phyloP scores from a whole-genome alignment of 78 protist species.

The Carpediemonas membranifera region DNA sequence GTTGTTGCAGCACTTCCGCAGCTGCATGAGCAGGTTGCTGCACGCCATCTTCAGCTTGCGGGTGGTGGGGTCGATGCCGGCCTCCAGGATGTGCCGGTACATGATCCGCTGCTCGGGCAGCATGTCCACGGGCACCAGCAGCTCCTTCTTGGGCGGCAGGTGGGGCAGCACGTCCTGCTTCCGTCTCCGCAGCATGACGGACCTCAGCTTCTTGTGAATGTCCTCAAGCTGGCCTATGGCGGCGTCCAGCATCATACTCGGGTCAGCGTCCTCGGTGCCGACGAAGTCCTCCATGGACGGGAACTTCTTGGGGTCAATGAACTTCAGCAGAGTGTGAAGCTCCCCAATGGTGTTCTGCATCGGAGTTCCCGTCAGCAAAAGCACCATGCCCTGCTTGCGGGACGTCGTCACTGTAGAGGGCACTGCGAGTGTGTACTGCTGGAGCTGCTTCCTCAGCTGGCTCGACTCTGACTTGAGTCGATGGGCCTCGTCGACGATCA shows the following conservation, averaged over 20 bases:
- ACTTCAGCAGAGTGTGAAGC: constrained; percentile 66
- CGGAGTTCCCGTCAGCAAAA: constrained; percentile 65
- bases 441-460: no score
- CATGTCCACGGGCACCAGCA: background rate
- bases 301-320: constrained; percentile 52
- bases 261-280: no score
- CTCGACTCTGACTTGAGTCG: constrained; percentile 93
- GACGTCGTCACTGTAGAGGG: constrained; percentile 44
- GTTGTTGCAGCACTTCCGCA: constrained; percentile 21
- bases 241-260: no score
- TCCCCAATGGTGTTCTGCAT: constrained; percentile 71
- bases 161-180: background rate
- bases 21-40: constrained; percentile 1
- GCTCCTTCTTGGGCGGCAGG: background rate
- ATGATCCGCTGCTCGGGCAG: background rate
- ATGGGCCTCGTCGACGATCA: constrained; percentile 96
- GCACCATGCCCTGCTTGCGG: no score
- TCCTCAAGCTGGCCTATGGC: constrained; percentile 44
- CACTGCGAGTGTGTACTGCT: constrained; percentile 73
- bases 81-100: background rate
- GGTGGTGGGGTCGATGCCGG: constrained; percentile 5
- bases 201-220: background rate
- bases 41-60: background rate
- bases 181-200: background rate
- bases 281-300: constrained; percentile 26